These are phyloP conservation scores for Coemansia sp. DNA, from an alignment of 371 early-diverging fungal genomes.

Conservation along the genomic window DNA sequence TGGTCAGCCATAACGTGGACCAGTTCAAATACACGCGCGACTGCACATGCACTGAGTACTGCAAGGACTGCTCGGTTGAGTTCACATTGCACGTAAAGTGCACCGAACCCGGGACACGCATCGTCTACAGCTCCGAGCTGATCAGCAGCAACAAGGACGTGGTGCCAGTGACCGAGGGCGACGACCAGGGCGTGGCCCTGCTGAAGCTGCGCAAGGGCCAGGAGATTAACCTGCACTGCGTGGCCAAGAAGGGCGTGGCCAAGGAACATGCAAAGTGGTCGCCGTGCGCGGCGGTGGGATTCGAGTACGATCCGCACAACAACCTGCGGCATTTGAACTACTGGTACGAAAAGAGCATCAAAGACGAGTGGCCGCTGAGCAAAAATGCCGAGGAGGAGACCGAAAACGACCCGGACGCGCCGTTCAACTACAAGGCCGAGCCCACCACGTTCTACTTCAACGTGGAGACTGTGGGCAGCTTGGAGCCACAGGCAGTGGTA, in stretches of 20 bases:
- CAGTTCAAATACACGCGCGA: conserved; percentile 84
- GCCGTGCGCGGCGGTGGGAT: conserved; percentile 90
- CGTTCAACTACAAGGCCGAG: conserved; percentile 74
- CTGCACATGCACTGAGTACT: conserved; percentile 88
- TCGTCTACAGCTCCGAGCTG: conserved; percentile 84
- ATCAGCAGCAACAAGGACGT: conserved; percentile 75
- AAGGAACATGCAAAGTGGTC: conserved; percentile 99
- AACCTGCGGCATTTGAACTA: conserved; percentile 87
- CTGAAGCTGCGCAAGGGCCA: conserved; percentile 93
- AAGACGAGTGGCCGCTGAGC: conserved; percentile 86
- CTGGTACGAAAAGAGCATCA: conserved; percentile 91
- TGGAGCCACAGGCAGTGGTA: conserved; percentile 86
- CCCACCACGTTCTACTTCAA: conserved; percentile 75
- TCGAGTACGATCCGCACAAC: conserved; percentile 98
- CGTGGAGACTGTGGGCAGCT: conserved; percentile 87
- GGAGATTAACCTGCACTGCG: conserved; percentile 82
- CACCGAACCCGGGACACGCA: conserved; percentile 68
- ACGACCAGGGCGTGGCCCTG: conserved; percentile 83
- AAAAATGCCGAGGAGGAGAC: conserved; percentile 71
- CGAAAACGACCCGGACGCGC: conserved; percentile 36
- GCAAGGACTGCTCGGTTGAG: conserved; percentile 88
- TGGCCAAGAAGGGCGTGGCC: conserved; percentile 91
- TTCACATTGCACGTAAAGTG: conserved; percentile 84
- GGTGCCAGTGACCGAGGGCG: conserved; percentile 68
- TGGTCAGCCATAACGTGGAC: conserved; percentile 75